phyloP scores from a whole-genome alignment of 306 rosid species.

The Abrus pulchellus region DNA sequence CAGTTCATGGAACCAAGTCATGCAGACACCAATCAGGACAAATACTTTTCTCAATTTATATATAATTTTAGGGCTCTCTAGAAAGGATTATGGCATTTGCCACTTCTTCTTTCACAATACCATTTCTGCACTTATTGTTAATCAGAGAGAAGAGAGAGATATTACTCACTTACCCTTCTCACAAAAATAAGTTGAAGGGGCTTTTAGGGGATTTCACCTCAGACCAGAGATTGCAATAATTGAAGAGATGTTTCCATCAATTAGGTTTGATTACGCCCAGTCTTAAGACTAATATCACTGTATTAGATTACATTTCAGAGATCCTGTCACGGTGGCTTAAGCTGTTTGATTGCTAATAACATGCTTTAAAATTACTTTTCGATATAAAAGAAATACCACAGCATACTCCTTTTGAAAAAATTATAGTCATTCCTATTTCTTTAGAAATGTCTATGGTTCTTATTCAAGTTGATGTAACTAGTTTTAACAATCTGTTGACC shows the following conservation, averaged over 20 bases:
- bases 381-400: too few relatives aligned
- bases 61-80: constrained; percentile 40
- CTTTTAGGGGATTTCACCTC: constrained; percentile 44
- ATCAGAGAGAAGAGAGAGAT: background rate
- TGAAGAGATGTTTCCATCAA: constrained; percentile 46
- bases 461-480: background rate
- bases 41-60: constrained; percentile 27
- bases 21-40: constrained; percentile 26
- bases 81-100: constrained; percentile 58
- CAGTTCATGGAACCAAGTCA: constrained; percentile 57
- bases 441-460: background rate
- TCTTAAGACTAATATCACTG: constrained; percentile 9
- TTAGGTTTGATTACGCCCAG: constrained; percentile 33
- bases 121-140: constrained; percentile 40
- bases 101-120: constrained; percentile 48
- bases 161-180: constrained; percentile 38
- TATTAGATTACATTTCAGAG: background rate
- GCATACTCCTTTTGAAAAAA: too few relatives aligned
- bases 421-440: background rate
- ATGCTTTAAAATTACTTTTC: background rate
- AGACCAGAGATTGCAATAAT: constrained; percentile 44
- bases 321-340: background rate
- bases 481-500: background rate
- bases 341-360: background rate
- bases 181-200: constrained; percentile 23